Evolutionary conservation across 2,329 filamentous ascomycete genomes (phyloP).

Genomic region (Sclerotinia spermophila): DNA sequence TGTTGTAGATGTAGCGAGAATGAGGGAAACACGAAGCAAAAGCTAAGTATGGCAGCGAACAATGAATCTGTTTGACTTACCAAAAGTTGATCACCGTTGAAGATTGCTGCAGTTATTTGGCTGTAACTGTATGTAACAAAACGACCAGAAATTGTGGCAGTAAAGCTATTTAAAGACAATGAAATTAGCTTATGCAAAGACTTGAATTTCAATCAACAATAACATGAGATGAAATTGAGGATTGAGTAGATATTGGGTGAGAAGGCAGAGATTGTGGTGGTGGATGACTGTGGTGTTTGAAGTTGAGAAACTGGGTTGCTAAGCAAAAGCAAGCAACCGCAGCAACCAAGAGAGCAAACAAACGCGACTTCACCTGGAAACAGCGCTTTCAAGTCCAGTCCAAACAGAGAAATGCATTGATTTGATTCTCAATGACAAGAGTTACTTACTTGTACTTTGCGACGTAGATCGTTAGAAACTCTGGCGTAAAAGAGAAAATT

Average conservation of each 20-base stretch:
- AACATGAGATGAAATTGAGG: background rate
- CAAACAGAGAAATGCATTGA: background rate
- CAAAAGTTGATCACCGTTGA: constrained; percentile 3
- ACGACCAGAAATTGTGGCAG: background rate
- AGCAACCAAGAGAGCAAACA: background rate
- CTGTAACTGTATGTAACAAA: background rate
- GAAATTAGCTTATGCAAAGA: background rate
- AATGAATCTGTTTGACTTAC: background rate
- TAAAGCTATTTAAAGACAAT: background rate
- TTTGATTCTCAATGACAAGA: background rate
- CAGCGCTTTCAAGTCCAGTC: background rate
- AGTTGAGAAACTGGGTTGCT: background rate
- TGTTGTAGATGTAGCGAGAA: background rate
- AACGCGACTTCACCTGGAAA: background rate
- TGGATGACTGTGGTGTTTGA: background rate
- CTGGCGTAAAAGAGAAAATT: background rate
- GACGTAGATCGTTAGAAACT: background rate
- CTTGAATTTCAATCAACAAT: background rate
- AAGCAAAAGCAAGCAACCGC: constrained; percentile 6
- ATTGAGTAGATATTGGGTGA: background rate
- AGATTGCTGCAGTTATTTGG: background rate
- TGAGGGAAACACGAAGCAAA: background rate
- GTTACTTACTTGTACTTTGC: background rate
- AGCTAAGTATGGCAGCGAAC: background rate
- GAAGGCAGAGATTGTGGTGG: background rate